These are phyloP conservation scores for Microstegium vimineum DNA, from an alignment of 176 grass and related monocot species.

Conservation along the genomic window DNA sequence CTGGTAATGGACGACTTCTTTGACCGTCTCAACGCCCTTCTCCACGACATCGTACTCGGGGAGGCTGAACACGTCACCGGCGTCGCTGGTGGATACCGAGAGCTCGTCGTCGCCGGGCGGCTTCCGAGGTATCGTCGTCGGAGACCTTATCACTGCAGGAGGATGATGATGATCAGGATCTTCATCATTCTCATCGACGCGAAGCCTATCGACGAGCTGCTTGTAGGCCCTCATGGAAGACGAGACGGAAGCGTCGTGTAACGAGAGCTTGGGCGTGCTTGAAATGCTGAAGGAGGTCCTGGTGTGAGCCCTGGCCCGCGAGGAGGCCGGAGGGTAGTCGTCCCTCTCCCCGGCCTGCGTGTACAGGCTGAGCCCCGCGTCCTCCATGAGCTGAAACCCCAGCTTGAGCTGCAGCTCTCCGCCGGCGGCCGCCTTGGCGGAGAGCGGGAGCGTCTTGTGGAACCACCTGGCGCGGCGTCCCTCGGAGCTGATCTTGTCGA, in stretches of 20 bases:
- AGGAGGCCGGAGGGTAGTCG: background rate
- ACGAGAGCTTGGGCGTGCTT: conserved; percentile 2
- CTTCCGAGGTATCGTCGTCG: conserved; percentile 15
- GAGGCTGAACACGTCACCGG: conserved; percentile 26
- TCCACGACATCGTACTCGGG: conserved; percentile 78
- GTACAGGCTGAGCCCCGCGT: conserved; percentile 50
- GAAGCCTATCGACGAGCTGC: conserved; percentile 32
- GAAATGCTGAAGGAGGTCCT: conserved; percentile 61
- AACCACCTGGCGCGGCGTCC: conserved; percentile 56
- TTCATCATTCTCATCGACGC: conserved; percentile 21
- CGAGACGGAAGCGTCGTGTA: conserved; percentile 39
- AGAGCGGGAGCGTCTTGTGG: conserved; percentile 47
- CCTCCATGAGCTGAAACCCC: conserved; percentile 80
- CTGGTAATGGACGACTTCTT: conserved; percentile 68
- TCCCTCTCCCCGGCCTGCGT: conserved; percentile 15
- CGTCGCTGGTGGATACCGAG: background rate
- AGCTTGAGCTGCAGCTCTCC: conserved; percentile 63
- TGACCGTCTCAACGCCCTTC: conserved; percentile 78
- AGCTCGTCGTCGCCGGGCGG: conserved; percentile 21
- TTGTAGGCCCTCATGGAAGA: conserved; percentile 47
- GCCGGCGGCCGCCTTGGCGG: conserved; percentile 52
- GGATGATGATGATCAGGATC: background rate
- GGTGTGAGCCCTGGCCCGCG: conserved; percentile 46
- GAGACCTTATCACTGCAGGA: background rate
- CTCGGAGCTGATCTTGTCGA: conserved; percentile 44